Percentiles rank a stretch among this genome's conserved stretches.
phyloP scores from a whole-genome alignment of 2,329 filamentous ascomycete genomes.

The Trichoderma hamatum region DNA sequence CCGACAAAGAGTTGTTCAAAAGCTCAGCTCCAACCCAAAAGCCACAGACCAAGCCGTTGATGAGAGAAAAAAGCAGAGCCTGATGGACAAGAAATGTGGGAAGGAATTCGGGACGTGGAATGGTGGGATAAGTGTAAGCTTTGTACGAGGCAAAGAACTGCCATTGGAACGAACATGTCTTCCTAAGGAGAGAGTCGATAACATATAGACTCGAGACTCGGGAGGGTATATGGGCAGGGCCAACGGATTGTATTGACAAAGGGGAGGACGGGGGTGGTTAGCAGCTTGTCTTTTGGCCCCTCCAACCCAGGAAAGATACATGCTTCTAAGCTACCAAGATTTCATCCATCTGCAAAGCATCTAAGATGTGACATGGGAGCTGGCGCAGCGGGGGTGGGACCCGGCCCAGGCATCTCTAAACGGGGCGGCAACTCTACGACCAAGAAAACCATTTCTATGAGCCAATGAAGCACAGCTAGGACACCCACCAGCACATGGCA shows the following conservation, averaged over 20 bases:
- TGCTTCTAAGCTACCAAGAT: slow-evolving; percentile 35
- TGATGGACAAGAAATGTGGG: slow-evolving; percentile 48
- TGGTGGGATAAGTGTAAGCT: slow-evolving; percentile 49
- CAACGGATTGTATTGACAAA: slow-evolving; percentile 41
- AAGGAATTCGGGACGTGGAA: slow-evolving; percentile 50
- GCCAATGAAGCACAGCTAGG: slow-evolving; percentile 36
- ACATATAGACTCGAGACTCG: slow-evolving; percentile 46
- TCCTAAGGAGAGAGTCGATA: slow-evolving; percentile 38
- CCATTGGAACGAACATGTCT: slow-evolving; percentile 44
- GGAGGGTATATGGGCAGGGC: slow-evolving; percentile 37
- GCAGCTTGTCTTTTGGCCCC: slow-evolving; percentile 31
- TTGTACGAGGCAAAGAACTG: slow-evolving; percentile 38
- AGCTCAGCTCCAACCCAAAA: slow-evolving; percentile 36
- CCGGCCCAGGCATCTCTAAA: slow-evolving; percentile 33
- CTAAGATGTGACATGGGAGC: slow-evolving; percentile 26
- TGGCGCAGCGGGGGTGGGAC: slow-evolving; percentile 31
- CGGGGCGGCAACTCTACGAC: slow-evolving; percentile 33
- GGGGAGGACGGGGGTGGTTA: slow-evolving; percentile 39
- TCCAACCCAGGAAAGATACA: slow-evolving; percentile 36
- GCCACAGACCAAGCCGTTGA: slow-evolving; percentile 35
- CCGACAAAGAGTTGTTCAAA: slow-evolving; percentile 30
- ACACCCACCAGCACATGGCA: slow-evolving; percentile 43
- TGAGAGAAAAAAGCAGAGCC: slow-evolving; percentile 36
- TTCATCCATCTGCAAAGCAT: slow-evolving; percentile 38
- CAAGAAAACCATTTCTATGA: slow-evolving; percentile 28